These are phyloP conservation scores for Fraxinus velutina DNA, from an alignment of 305 asterid species.

Conservation along the genomic window DNA sequence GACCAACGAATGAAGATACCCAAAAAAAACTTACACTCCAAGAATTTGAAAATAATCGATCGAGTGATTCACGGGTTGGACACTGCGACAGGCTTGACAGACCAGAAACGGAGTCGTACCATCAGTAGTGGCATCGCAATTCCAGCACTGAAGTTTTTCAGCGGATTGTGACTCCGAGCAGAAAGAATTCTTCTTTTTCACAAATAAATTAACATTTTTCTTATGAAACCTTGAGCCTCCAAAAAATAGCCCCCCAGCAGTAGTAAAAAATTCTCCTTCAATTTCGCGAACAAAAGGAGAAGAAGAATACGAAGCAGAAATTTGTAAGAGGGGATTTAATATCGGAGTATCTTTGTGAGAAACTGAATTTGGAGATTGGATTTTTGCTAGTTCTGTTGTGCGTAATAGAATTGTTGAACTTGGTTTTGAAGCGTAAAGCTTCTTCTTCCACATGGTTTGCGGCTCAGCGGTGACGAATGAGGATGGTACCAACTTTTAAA, in stretches of 20 bases:
- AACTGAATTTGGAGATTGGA: background rate
- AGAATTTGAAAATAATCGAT: constrained; percentile 76
- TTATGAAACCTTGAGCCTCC: constrained; percentile 14
- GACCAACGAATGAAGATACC: background rate
- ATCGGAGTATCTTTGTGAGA: constrained; percentile 1
- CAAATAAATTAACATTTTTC: constrained; percentile 7
- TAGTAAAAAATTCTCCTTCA: constrained; percentile 20
- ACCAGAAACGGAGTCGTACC: constrained; percentile 55
- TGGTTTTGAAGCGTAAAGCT: constrained; percentile 25
- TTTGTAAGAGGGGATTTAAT: constrained; percentile 5
- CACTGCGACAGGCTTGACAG: constrained; percentile 66
- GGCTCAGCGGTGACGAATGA: background rate
- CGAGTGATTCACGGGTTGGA: constrained; percentile 62
- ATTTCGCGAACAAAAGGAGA: constrained; percentile 16
- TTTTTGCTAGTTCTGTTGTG: background rate
- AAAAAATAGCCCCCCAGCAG: constrained; percentile 21
- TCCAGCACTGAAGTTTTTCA: constrained; percentile 62
- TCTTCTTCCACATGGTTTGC: constrained; percentile 49
- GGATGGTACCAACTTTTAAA: background rate
- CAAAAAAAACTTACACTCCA: constrained; percentile 57
- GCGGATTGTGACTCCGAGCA: constrained; percentile 40
- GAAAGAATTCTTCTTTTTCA: constrained; percentile 24
- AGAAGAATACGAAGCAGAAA: constrained; percentile 26
- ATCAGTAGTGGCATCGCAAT: constrained; percentile 47
- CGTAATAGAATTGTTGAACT: constrained; percentile 22